Base-by-base conservation (phyloP, 202 grass and related monocot genomes). In the Carex sylvatica region DNA sequence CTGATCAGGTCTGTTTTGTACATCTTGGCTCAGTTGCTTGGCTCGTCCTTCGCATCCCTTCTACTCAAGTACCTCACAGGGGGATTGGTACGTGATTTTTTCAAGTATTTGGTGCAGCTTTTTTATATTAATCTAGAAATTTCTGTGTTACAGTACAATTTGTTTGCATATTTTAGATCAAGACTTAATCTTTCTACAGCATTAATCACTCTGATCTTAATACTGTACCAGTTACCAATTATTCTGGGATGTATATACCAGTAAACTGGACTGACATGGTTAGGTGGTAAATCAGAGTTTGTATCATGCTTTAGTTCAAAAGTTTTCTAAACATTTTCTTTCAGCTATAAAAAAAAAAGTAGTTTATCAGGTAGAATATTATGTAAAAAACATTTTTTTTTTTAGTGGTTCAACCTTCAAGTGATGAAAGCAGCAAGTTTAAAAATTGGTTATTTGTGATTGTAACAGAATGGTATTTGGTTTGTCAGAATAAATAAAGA, bases 1-100 rank as follows among this genome's bases (percentile, higher is more conserved):
- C 63, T 95, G 51, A 87, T 98, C 73, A 89, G 92, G 46, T 98
- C 90, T 0, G 42, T 72, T 24, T 88, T 98, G 47, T 98, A 98
- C 92, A 16, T 86, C 4, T 28, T 68, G 2, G 90, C 86, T 3
- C 92, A 98, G 90, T 63, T 98, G 9, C 72, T 93, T 2, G 92
- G 80, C 23, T 93, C 95, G 33, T 2, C 80, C 4, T 42, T 88
- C 13, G 87, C 92, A 2, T 94, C 90, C 87, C 14, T 93, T 79
- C 92, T 98, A 46, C 95, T 98, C 82, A 49, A 85, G 24, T 90
- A 88, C 82, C 87, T 98, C 77, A 49, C 90, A 3, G 86, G 84
- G 44, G 87, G 90, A 76, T 31, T 36, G 20, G 95, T 98, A 95
- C 65, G 77, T 53, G 0, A 5, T 58, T 16, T 35, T 53, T 55